These are phyloP conservation scores for Halenospora varia DNA, from an alignment of 495 filamentous ascomycete genomes.

Conservation along the genomic window DNA sequence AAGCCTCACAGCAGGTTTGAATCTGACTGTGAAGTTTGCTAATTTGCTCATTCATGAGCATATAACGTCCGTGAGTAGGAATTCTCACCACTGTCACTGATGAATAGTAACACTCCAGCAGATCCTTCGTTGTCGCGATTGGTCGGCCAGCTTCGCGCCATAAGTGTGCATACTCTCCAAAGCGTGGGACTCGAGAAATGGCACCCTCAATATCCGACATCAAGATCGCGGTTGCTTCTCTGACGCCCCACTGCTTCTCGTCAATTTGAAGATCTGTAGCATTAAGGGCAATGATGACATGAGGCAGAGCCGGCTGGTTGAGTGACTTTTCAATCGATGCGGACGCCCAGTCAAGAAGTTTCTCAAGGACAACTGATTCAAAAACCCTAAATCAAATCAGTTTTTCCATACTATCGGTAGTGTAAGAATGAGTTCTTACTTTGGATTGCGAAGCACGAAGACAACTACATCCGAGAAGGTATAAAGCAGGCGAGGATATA, in stretches of 20 bases:
- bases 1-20: slow-evolving; percentile 1
- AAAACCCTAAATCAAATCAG: slow-evolving; percentile 28
- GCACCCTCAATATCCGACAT: slow-evolving; percentile 30
- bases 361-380: slow-evolving; percentile 35
- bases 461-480: slow-evolving; percentile 51
- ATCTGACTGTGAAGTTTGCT: slow-evolving; percentile 22
- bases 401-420: slow-evolving; percentile 9
- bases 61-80: slow-evolving; percentile 15
- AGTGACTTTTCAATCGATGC: slow-evolving; percentile 45
- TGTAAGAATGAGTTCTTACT: slow-evolving; percentile 24
- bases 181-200: slow-evolving; percentile 22
- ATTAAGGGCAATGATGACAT: slow-evolving; percentile 52
- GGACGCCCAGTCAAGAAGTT: slow-evolving; percentile 41
- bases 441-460: slow-evolving; percentile 41
- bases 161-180: slow-evolving; percentile 29
- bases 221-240: slow-evolving; percentile 38
- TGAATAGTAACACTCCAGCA: slow-evolving; percentile 34
- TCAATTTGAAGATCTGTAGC: slow-evolving; percentile 42
- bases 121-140: slow-evolving; percentile 28
- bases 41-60: slow-evolving; percentile 19
- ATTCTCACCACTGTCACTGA: slow-evolving; percentile 23
- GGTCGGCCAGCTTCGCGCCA: slow-evolving; percentile 28
- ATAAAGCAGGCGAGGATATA: slow-evolving; percentile 53
- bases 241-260: slow-evolving; percentile 43
- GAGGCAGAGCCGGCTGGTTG: slow-evolving; percentile 52